Percentiles rank a stretch among this genome's conserved stretches.
phyloP scores from a whole-genome alignment of 352 stramenopile genomes.

The Globisporangium cylindrosporum region DNA sequence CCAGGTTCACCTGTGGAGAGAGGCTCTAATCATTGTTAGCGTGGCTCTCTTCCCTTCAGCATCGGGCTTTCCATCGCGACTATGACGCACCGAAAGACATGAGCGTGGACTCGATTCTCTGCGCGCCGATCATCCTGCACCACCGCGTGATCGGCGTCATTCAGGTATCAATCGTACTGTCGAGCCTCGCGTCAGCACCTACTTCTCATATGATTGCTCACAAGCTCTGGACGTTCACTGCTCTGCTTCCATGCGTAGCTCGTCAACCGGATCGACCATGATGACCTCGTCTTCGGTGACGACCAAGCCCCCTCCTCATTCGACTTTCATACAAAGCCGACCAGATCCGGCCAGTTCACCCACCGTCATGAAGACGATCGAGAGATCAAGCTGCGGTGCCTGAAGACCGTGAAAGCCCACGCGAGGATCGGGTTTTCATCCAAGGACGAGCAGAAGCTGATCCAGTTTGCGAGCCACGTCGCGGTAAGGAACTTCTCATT shows the following conservation, averaged over 20 bases:
- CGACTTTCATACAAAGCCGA: not conserved
- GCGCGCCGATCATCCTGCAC: conserved; percentile 50
- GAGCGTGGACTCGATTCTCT: conserved; percentile 51
- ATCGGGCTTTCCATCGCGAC: conserved; percentile 53
- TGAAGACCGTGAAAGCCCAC: conserved; percentile 25
- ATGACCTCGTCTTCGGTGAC: conserved; percentile 6
- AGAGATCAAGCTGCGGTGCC: conserved; percentile 41
- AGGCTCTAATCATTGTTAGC: not conserved
- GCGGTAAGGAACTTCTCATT: conserved; percentile 22
- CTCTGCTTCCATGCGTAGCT: conserved; percentile 23
- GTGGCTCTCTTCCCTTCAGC: conserved; percentile 20
- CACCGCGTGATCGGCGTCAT: conserved; percentile 58
- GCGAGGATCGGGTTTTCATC: conserved; percentile 38
- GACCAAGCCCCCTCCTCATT: not conserved
- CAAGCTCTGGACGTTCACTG: too few species aligned
- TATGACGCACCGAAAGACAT: conserved; percentile 56
- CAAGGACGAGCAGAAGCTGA: conserved; percentile 66
- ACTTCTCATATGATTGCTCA: not conserved
- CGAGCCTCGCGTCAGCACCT: not conserved
- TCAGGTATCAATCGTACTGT: conserved; percentile 21
- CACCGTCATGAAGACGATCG: conserved; percentile 23
- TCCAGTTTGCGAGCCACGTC: conserved; percentile 60
- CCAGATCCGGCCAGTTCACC: not conserved
- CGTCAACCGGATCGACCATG: conserved; percentile 46
- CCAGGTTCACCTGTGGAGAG: not conserved